Evolutionary conservation across 257 asterid genomes (phyloP), one percentile per base, ranked within the genome.

Genomic region (Solanum chilense): DNA sequence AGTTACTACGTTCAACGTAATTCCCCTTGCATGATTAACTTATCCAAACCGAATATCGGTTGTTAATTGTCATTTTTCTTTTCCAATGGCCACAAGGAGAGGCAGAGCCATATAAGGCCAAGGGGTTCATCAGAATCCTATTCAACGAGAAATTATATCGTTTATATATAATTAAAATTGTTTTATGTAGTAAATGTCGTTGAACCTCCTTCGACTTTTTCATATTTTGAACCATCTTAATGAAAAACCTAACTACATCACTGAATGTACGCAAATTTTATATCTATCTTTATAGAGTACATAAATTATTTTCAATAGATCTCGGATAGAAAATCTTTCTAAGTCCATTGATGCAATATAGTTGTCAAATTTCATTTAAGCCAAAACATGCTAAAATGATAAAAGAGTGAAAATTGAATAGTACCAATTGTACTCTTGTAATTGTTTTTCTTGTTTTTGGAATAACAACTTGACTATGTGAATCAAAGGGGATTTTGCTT

Each of bases 401-500:
- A 69, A 14, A 13, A 9, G 49, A 41, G 42, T 35, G 27, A 85
- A 39, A 52, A 80, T 76, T 56, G 44, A 81, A 20, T 74, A 68
- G 8, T 83, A 74, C 41, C 83, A 75, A 74, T 69, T 75, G 25
- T 58, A 47, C 64, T n/a, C 58, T 76, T 5, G 15, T 44, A 42
- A 44, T 77, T 47, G 58, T 77, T 44, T 44, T 77, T 44, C 84
- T 77, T 77, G 9, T 15, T 25, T 44, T 14, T 44, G 62, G 84
- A 44, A 44, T 25, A 77, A 77, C 83, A 77, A 44, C 39, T 77
- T 77, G 15, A 20, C 60, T 44, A 44, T 80, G 78, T 66, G 47
- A 69, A 60, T 82, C 75, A 64, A 69, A 86, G 33, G 47, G 87
- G 89, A 82, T 75, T 91, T 90, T 89, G 62, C 85, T 25, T 91